phyloP scores from a whole-genome alignment of 1,139 yeast species.

The Magnusiomyces tetraspermus region DNA sequence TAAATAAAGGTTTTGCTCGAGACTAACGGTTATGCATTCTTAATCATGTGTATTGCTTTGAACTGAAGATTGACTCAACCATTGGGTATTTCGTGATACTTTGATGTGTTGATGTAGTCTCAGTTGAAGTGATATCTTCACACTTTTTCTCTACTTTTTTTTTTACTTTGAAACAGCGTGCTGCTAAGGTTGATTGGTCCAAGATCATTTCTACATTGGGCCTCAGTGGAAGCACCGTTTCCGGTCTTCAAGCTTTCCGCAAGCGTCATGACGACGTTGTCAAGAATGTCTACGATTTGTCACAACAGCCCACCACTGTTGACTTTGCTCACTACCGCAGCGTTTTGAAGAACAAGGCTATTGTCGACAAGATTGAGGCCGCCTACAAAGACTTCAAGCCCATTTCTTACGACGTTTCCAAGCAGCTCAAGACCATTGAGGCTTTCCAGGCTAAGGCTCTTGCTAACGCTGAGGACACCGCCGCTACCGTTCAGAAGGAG shows the following conservation, averaged over 20 bases:
- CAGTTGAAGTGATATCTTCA: no score
- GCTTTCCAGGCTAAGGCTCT: conserved; percentile 92
- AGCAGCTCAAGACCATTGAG: conserved; percentile 85
- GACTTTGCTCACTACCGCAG: conserved; percentile 77
- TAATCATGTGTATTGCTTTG: no score
- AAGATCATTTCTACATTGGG: conserved; percentile 82
- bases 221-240: conserved; percentile 84
- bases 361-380: conserved; percentile 73
- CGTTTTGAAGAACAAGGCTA: conserved; percentile 68
- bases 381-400: conserved; percentile 73
- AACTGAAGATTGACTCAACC: no score
- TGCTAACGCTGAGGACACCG: conserved; percentile 92
- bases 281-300: conserved; percentile 61
- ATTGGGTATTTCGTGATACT: no score
- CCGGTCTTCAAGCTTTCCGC: conserved; percentile 82
- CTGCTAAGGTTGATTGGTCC: conserved; percentile 94
- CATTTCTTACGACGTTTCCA: conserved; percentile 72
- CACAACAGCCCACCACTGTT: conserved; percentile 62
- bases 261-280: conserved; percentile 98
- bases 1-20: no score
- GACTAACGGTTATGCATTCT: no score
- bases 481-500: conserved; percentile 78
- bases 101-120: no score
- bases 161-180: conserved; percentile 13
- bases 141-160: neutral